phyloP scores from a whole-genome alignment of 2,329 filamentous ascomycete species.

The Alternaria infectoria region DNA sequence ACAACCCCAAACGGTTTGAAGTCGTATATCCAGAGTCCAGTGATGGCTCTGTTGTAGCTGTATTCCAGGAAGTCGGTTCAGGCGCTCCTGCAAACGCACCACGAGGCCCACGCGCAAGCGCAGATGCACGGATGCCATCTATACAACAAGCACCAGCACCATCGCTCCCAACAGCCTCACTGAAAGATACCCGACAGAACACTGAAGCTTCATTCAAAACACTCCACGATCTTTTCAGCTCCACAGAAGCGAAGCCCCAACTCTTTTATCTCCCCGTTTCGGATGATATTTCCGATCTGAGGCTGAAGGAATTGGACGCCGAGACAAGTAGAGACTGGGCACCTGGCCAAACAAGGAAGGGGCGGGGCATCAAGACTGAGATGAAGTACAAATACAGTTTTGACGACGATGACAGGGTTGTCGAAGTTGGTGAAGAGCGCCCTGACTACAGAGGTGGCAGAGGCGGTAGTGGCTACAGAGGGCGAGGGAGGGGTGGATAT shows the following conservation, averaged over 20 bases:
- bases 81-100: slow-evolving; percentile 31
- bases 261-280: slow-evolving; percentile 71
- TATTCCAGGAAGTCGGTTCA: slow-evolving; percentile 44
- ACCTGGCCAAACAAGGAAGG: slow-evolving; percentile 37
- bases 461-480: slow-evolving; percentile 3
- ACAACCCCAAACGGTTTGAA: slow-evolving; percentile 37
- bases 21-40: slow-evolving; percentile 34
- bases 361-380: slow-evolving; percentile 35
- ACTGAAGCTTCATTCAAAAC: slow-evolving; percentile 55
- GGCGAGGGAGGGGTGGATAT: slow-evolving; percentile 2
- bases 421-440: slow-evolving; percentile 49
- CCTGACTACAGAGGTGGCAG: slow-evolving; percentile 26
- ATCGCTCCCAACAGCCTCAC: slow-evolving; percentile 3
- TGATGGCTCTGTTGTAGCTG: slow-evolving; percentile 28
- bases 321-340: slow-evolving; percentile 53
- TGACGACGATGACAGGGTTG: slow-evolving; percentile 52
- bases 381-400: slow-evolving; percentile 51
- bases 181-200: slow-evolving; percentile 26
- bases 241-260: slow-evolving; percentile 67
- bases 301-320: slow-evolving; percentile 66
- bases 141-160: neutral
- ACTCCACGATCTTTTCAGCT: slow-evolving; percentile 66
- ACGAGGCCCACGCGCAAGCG: slow-evolving; percentile 25
- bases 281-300: slow-evolving; percentile 66
- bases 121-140: slow-evolving; percentile 9